Conservation (phyloP, 2,329 filamentous ascomycete genomes). For the Bimuria novae-zelandiae region DNA sequence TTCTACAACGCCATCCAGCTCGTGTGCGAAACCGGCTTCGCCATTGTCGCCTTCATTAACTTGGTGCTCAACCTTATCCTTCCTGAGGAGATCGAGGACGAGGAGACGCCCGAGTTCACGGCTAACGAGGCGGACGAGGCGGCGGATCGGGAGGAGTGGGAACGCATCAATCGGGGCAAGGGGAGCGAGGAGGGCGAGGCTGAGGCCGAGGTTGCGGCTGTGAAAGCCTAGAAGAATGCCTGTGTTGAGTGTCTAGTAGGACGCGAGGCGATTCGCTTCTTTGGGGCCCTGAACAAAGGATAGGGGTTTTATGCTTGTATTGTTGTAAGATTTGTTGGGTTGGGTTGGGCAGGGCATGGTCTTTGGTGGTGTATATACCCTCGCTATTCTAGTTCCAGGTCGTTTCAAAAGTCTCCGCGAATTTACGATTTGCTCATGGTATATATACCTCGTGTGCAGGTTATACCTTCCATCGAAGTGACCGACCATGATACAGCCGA, state of each 20-base stretch:
- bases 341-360: not conserved
- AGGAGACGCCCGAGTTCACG: constrained; percentile 51
- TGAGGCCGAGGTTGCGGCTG: constrained; percentile 23
- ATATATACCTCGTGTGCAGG: too few species aligned
- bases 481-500: too few species aligned
- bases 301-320: too few species aligned
- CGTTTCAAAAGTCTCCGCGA: too few species aligned
- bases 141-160: constrained; percentile 50
- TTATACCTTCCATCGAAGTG: too few species aligned
- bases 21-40: constrained; percentile 63
- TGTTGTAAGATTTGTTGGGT: not conserved
- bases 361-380: not conserved
- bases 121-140: constrained; percentile 44
- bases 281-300: too few species aligned
- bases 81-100: constrained; percentile 75
- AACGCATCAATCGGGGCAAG: constrained; percentile 33
- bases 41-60: constrained; percentile 73
- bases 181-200: constrained; percentile 28
- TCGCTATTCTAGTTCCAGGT: not conserved
- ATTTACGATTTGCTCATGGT: too few species aligned
- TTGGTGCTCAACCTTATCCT: constrained; percentile 75
- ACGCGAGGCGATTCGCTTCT: too few species aligned
- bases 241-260: too few species aligned
- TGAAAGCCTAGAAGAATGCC: constrained; percentile 9
- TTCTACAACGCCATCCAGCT: constrained; percentile 70